Evolutionary conservation across 1,139 yeast species (phyloP), one percentile per base, ranked within the genome.

Genomic region (Candida buenavistaensis): DNA sequence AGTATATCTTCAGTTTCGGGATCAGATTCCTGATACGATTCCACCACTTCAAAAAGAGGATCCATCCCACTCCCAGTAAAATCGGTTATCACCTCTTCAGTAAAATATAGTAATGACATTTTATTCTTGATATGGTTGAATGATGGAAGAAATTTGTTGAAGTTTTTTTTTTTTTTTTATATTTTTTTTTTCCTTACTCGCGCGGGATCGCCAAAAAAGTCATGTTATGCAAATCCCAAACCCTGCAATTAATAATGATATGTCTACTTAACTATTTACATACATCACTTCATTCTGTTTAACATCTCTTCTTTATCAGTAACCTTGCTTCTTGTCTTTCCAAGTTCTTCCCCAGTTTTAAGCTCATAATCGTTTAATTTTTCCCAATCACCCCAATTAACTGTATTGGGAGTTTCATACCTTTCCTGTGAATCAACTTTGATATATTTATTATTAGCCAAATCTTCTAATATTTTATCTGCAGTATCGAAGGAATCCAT

Each of bases 401-500:
- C 16, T 67, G 47, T 24, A 8, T 31, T 30, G 5, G 59, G 41
- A 1, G 40, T 39, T 2, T 44, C 35, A 10, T 59, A 53, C 20
- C 47, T 48, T 6, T 30, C 12, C 1, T 32, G 21, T 7, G 33
- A 28, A 4, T 32, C 23, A 12, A 43, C 30, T 21, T 48, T 30
- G 1, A 64, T 62, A 38, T 56, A 60, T 1, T 70, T 62, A 10
- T 55, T 62, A 14, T 58, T 55, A 7, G 57, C 41, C 32, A 75
- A 58, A 47, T 85, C 95, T 28, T 70, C 65, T 13, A 81, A 52
- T 0, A 88, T 62, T n/a, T 68, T 64, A 29, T 80, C 84, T 0
- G 87, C 92, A 0, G 89, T 85, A 23, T 78, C 79, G 49, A 82
- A 84, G 0, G 95, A 75, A 41, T 87, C 94, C 71, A 83, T 73